These are phyloP conservation scores for Cytospora schulzeri DNA, from an alignment of 2,329 filamentous ascomycete genomes.

Conservation along the genomic window DNA sequence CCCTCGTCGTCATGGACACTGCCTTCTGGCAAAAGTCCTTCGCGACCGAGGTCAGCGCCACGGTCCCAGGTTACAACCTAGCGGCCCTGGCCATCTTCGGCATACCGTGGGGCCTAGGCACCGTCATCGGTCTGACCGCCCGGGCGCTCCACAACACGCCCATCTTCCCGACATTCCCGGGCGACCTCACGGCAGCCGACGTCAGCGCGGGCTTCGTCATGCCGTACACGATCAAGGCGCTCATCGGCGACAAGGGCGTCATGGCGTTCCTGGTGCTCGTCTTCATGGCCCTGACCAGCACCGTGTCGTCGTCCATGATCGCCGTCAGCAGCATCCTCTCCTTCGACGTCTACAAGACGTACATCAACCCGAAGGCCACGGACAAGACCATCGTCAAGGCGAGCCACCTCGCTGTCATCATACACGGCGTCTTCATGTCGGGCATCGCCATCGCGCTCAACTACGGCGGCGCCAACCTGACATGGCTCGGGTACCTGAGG, in stretches of 20 bases:
- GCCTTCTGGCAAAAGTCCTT: slow-evolving; percentile 57
- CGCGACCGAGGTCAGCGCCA: slow-evolving; percentile 48
- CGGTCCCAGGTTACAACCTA: slow-evolving; percentile 50
- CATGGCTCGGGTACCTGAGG: slow-evolving; percentile 41
- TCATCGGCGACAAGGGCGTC: slow-evolving; percentile 46
- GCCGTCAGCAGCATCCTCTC: slow-evolving; percentile 53
- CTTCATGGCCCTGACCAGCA: slow-evolving; percentile 55
- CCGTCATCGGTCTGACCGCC: slow-evolving; percentile 48
- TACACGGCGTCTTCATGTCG: slow-evolving; percentile 51
- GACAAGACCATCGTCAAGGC: slow-evolving; percentile 45
- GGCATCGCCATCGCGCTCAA: slow-evolving; percentile 49
- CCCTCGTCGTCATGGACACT: slow-evolving; percentile 53
- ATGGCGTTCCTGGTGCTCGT: slow-evolving; percentile 49
- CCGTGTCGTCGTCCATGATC: slow-evolving; percentile 52
- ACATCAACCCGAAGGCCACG: slow-evolving; percentile 48
- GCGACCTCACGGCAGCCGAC: slow-evolving; percentile 41
- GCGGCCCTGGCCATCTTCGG: slow-evolving; percentile 48
- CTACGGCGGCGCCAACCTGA: slow-evolving; percentile 52
- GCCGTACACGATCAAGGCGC: slow-evolving; percentile 47
- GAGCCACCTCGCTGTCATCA: slow-evolving; percentile 50
- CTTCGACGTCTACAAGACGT: slow-evolving; percentile 53
- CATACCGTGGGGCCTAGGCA: slow-evolving; percentile 50
- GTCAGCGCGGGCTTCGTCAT: slow-evolving; percentile 49
- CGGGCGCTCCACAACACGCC: slow-evolving; percentile 49
- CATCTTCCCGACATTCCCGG: slow-evolving; percentile 47